Evolutionary conservation across 352 stramenopile species (phyloP), one percentile per base, ranked within the genome.

Genomic region (Phytopythium kandeliae): DNA sequence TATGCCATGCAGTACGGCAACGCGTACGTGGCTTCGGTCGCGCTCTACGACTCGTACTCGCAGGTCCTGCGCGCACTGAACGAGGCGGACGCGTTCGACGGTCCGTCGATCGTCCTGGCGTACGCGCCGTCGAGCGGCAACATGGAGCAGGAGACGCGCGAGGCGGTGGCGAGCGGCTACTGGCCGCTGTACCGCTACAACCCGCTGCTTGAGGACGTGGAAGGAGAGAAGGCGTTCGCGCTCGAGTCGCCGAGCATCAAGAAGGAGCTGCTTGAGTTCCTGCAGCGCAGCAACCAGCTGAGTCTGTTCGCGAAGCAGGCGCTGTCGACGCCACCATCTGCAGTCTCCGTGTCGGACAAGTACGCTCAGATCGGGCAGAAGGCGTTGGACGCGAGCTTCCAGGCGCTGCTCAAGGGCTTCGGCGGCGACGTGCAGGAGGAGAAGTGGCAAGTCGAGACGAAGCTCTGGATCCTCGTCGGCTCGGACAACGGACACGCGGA

Each of bases 1-100:
- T 96, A 96, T 47, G 91, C 92, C 17, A 97, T 97, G 89, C 88
- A 93, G 57, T 97, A 97, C 60, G 86, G 92, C 55, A 95, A 97
- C 65, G 83, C 90, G 1, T 97, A 97, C 62, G 87, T 97, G 41
- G 89, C 89, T 7, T 96, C 86, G 1, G 87, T 97, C 5, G 87
- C 84, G 34, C 65, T 97, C 15, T 95, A 96, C 71, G 82, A 89
- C 62, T 89, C 77, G 58, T 88, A 92, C 61, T 89, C 79, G 46
- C 79, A 91, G 52, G 75, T 96, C 40, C 70, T 96, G 43, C 78
- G 88, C 41, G 84, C 89, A n/a, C 65, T 96, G 45, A 87, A 95
- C 57, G 88, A 97, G 65, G 90, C 86, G 17, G 88, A 96, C 65
- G 75, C 80, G 3, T 91, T 96, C 51, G 68, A 95, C 51, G 89